Base-by-base conservation (phyloP, 2,329 filamentous ascomycete species). In the Colletotrichum eleusines region DNA sequence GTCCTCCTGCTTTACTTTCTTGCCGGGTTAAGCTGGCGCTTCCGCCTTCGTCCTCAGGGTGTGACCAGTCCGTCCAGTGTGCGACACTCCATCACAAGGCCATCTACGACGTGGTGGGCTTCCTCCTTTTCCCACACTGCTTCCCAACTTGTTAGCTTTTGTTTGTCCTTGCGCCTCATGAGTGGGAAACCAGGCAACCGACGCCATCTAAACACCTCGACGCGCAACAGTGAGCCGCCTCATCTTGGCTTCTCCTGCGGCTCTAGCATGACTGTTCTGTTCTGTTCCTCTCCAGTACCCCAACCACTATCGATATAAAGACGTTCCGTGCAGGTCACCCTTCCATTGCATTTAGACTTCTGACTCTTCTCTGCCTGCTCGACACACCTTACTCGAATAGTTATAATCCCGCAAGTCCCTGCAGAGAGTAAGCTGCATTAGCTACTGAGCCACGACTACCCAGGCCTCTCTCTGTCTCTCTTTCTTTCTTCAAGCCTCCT, bases 361-460 rank as follows among this genome's bases (percentile, higher is more conserved):
- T 35, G n/a, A 42, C 38, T 31, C 33, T 40, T 28, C 38, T 55
- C 46, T 18, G 58, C 54, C 46, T 18, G 58, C 54, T n/a, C 23
- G 28, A 48, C 7, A 40, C 31, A 12, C 11, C 51, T 54, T 20
- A 26, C 11, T 33, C 57, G 16, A 50, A 23, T 23, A n/a, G n/a
- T n/a, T n/a, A 63, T 38, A 48, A 55, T 5, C 3, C 14, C 16
- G 33, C 28, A 23, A 35, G n/a, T 44, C 9, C 55, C 23, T 26
- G 38, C 18, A 42, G 44, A 40, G n/a, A 42, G 11, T 57, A 68
- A 63, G 57, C 64, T 62, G 57, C 68, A 68, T 33, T 68, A 71
- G 48, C 38, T 38, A 33, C 4, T 18, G 40, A 40, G 46, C n/a
- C 14, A 35, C 33, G 51, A 26, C 23, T 18, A n/a, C n/a, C n/a